Evolutionary conservation across 2,329 filamentous ascomycete species (phyloP), one percentile per base, ranked within the genome.

Genomic region (Aspergillus luchuensis): DNA sequence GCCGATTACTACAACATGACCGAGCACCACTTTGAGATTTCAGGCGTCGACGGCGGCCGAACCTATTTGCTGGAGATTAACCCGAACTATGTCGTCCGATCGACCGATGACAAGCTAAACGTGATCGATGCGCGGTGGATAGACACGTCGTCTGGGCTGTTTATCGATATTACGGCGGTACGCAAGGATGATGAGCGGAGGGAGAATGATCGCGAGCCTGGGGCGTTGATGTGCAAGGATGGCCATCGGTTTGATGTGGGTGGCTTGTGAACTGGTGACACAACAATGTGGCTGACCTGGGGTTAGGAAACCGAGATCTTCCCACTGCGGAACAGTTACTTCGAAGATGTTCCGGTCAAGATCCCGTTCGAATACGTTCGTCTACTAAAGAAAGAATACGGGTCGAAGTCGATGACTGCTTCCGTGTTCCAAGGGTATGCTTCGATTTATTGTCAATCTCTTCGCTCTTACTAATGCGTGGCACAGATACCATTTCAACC

Each of bases 1-100:
- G 85, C 83, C 8, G 73, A 75, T 23, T 86, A 85, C 72, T 86
- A 87, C 75, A 88, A 88, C 67, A 86, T 87, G 84, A 86, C 83
- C 0, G 79, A 87, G 21, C 83, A 87, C 65, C 76, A 78, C 57
- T 82, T 79, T 66, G 69, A 75, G 1, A 67, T 81, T 11, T 74
- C 77, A 13, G 70, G 71, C 52, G 64, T 74, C 58, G 38, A 74
- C 10, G 69, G 68, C 19, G 70, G 72, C 19, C 70, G 77, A 13
- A 76, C 79, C 17, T 88, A 86, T 66, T 71, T 87, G 48, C 74
- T 88, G 4, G 85, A 88, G 56, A 79, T 87, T 56, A 88, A 88
- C 61, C 85, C 85, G 8, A 75, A 85, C 64, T 86, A 81, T 66
- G 72, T 72, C 4, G 79, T 82, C 59, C 73, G 76, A 21, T 77